Conservation (phyloP, 257 asterid genomes). For the Datura wrightii region DNA sequence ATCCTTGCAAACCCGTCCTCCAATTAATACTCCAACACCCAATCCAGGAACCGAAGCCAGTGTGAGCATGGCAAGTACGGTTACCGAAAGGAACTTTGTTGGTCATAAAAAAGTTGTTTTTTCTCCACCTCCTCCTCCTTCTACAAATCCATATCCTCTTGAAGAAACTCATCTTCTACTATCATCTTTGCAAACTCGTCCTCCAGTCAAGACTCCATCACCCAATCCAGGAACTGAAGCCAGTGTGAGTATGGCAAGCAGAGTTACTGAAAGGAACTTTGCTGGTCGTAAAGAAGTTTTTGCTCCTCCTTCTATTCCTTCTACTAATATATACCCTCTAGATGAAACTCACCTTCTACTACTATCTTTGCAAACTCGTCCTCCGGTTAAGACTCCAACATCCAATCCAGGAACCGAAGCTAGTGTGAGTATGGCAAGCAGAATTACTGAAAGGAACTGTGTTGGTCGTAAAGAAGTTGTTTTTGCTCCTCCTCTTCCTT, state of each 20-base stretch:
- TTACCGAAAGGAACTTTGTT: not conserved
- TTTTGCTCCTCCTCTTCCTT: conserved; percentile 38
- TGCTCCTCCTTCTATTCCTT: conserved; percentile 32
- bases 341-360: not conserved
- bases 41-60: not conserved
- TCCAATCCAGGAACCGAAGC: conserved; percentile 31
- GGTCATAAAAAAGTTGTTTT: not conserved
- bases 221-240: conserved; percentile 28
- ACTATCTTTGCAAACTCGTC: not conserved
- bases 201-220: conserved; percentile 27
- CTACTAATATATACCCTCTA: no score
- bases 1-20: not conserved
- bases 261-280: not conserved
- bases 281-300: not conserved
- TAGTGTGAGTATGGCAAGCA: not conserved
- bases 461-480: not conserved
- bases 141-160: conserved; percentile 26
- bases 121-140: conserved; percentile 34
- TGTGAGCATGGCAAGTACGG: not conserved
- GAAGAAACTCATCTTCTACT: not conserved
- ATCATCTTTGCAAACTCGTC: not conserved
- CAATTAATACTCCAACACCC: not conserved
- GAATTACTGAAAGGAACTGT: not conserved
- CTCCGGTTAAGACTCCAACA: conserved; percentile 30
- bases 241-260: not conserved